Evolutionary conservation across 352 stramenopile genomes (phyloP).

Genomic region (Pythium folliculosum): DNA sequence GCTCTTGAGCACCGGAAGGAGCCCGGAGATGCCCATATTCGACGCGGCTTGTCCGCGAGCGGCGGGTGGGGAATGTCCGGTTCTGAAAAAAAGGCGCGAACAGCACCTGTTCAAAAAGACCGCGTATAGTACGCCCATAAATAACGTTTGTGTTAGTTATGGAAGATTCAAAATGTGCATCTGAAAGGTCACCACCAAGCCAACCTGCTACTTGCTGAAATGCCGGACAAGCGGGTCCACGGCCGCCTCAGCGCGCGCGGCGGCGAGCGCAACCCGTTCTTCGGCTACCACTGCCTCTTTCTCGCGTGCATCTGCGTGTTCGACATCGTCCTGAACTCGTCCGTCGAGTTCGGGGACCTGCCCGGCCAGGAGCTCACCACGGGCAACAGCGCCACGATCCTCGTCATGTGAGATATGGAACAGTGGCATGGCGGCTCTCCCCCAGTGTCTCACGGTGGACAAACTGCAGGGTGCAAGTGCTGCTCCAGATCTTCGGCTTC

Average conservation of each 20-base stretch:
- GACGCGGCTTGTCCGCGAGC: not conserved
- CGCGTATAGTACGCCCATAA: not conserved
- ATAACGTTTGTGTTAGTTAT: conserved; percentile 14
- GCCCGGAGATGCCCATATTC: conserved; percentile 40
- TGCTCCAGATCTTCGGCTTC: conserved; percentile 61
- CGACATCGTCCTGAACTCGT: conserved; percentile 62
- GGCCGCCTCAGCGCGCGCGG: not conserved
- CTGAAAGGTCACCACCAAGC: conserved; percentile 16
- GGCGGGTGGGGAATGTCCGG: not conserved
- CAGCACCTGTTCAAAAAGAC: conserved; percentile 3
- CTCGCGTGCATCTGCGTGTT: conserved; percentile 47
- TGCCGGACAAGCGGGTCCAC: not conserved
- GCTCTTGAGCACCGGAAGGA: conserved; percentile 68
- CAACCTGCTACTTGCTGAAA: not conserved
- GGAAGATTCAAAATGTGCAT: conserved; percentile 6
- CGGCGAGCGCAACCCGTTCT: conserved; percentile 38
- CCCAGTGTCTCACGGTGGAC: not conserved
- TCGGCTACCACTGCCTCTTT: conserved; percentile 41
- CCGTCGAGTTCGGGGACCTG: conserved; percentile 62
- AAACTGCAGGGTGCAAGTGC: conserved; percentile 48
- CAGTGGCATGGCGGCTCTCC: not conserved
- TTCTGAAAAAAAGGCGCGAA: conserved; percentile 16
- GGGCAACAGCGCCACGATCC: conserved; percentile 43
- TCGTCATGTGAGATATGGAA: conserved; percentile 47
- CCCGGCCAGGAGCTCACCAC: conserved; percentile 29